A percentile compares a stretch with the other conserved stretches of the same genome.
Evolutionary conservation across 2,329 filamentous ascomycete genomes (phyloP).

Genomic region (Eutypella sp.): DNA sequence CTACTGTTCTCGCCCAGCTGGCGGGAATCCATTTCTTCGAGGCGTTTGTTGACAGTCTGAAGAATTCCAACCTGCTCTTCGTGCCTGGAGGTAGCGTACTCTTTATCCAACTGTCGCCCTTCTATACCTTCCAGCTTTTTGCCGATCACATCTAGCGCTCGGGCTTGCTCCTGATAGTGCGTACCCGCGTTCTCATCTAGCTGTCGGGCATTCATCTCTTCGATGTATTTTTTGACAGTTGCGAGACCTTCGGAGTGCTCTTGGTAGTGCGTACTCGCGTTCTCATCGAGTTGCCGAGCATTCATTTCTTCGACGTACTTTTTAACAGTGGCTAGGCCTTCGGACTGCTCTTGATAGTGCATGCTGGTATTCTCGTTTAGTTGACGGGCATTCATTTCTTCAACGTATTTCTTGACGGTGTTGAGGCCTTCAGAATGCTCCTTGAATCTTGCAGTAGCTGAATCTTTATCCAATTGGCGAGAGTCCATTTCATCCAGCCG

Average conservation of each 20-base stretch:
- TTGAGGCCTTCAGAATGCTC: background rate
- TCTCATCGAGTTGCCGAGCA: too few relatives aligned
- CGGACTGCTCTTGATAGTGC: background rate
- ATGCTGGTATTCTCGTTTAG: background rate
- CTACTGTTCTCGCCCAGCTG: background rate
- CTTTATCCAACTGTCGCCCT: background rate
- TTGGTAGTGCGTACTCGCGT: background rate
- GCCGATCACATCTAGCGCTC: background rate
- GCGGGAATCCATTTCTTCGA: background rate
- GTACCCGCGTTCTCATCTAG: background rate
- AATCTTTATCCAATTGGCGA: background rate
- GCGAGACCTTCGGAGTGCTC: background rate
- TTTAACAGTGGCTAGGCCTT: background rate
- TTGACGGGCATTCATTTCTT: background rate
- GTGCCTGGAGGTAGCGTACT: background rate
- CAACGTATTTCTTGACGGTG: background rate
- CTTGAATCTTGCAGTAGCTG: background rate
- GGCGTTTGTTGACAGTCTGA: background rate
- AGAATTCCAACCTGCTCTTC: background rate
- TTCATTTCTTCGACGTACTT: too few relatives aligned
- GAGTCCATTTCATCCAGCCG: background rate
- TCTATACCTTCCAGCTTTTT: background rate
- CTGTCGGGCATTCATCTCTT: background rate
- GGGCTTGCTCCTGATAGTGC: background rate
- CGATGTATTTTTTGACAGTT: background rate